Evolutionary conservation across 306 rosid species (phyloP), one percentile per base, ranked within the genome.

Genomic region (Ormosia semicastrata): DNA sequence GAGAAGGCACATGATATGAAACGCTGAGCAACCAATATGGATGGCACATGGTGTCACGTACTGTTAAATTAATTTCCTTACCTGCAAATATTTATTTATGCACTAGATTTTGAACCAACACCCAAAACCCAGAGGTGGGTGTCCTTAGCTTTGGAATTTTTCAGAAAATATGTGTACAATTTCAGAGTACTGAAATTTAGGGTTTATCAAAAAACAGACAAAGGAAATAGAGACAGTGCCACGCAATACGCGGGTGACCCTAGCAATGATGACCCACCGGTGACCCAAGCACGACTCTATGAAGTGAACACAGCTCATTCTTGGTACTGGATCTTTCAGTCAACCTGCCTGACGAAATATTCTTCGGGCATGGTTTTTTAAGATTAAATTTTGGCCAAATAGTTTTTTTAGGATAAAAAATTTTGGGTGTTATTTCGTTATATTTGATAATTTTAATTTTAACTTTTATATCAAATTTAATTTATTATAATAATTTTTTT

Each of bases 21-120:
- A 41, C 52, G 52, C 43, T 13, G 44, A 24, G 44, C 54, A 37
- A 2, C 66, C 65, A 50, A 52, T 15, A 10, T 66, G 75, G 82
- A 24, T 39, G 12, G 66, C 82, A 66, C 82, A 52, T 77, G 82
- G 65, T 59, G 15, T 6, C 33, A 36, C 2, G 54, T 52, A 65
- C 53, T 4, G 50, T 63, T 49, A 76, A 47, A 43, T 60, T 75
- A 32, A 46, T 46, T 34, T 36, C 63, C 73, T 64, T 34, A 39
- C 4, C 9, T 18, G 81, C 29, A 49, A 63, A 63, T 62, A 63
- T 63, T 76, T 33, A 47, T 63, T 34, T 36, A 62, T 8, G 8
- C 32, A 3, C 34, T 52, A 65, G 10, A 65, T 37, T 76, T 64
- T 65, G 74, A 65, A 50, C 74, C 81, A 47, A 18, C 18, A 17